phyloP scores from a whole-genome alignment of 2,329 filamentous ascomycete species.

The Penicillium fuscoglaucum region DNA sequence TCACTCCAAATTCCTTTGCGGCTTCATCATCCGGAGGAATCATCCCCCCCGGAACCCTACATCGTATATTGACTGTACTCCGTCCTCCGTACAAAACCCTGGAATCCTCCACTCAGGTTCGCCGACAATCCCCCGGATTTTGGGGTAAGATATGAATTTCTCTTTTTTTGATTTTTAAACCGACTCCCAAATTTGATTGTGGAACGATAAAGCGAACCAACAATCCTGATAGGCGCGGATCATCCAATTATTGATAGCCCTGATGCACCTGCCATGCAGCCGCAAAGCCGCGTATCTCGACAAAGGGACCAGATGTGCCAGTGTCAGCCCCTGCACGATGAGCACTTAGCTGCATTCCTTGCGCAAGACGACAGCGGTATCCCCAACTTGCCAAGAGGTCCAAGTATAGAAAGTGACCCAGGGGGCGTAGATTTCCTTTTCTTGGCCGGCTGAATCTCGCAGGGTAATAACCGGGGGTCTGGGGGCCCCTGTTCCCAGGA shows the following conservation, averaged over 20 bases:
- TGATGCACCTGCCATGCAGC: conserved; percentile 20
- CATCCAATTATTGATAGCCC: conserved; percentile 20
- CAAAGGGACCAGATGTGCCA: conserved; percentile 3
- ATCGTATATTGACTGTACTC: neutral
- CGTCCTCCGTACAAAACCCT: neutral
- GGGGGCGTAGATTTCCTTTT: conserved; percentile 1
- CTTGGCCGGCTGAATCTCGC: conserved; percentile 3
- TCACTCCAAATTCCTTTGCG: neutral
- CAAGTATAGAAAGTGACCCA: neutral
- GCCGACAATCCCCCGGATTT: conserved; percentile 8
- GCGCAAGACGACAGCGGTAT: neutral
- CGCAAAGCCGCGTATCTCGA: conserved; percentile 21
- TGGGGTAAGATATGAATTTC: neutral
- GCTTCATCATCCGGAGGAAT: conserved; percentile 2
- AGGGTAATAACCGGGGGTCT: conserved; percentile 3
- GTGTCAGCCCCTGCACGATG: conserved; percentile 7
- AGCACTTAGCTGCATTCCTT: conserved; percentile 8
- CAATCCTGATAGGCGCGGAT: conserved; percentile 25
- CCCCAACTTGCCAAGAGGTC: neutral
- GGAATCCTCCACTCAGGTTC: neutral
- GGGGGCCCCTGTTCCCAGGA: neutral
- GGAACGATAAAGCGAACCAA: neutral
- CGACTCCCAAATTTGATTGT: neutral
- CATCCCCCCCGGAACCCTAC: neutral
- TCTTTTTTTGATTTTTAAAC: too few relatives aligned